Evolutionary conservation across 2,329 filamentous ascomycete species (phyloP).

Genomic region (Ophiocordyceps australis): DNA sequence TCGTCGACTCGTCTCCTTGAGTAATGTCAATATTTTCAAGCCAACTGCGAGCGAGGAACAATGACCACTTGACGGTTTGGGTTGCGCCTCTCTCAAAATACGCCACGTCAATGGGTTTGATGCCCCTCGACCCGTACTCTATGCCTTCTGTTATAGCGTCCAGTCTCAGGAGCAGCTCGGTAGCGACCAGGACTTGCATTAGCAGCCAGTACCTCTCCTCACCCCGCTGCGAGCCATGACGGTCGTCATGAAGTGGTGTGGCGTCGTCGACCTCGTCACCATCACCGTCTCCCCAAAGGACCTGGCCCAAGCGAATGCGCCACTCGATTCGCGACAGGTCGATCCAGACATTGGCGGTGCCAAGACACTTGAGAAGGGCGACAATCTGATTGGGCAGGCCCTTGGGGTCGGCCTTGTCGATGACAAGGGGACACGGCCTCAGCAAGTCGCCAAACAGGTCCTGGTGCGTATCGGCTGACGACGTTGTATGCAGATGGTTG

Average conservation of each 20-base stretch:
- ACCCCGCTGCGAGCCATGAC: conserved; percentile 28
- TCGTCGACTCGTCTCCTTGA: conserved; percentile 16
- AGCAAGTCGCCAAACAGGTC: conserved; percentile 43
- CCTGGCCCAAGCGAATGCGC: conserved; percentile 54
- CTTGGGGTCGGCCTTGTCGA: conserved; percentile 39
- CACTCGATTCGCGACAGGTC: conserved; percentile 61
- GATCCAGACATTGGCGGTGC: conserved; percentile 49
- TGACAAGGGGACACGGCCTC: conserved; percentile 34
- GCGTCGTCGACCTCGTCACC: conserved; percentile 35
- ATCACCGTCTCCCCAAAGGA: conserved; percentile 43
- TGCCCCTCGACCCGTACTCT: conserved; percentile 30
- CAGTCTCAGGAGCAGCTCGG: conserved; percentile 45
- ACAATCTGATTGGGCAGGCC: conserved; percentile 54
- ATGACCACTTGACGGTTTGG: conserved; percentile 45
- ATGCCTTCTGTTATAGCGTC: conserved; percentile 44
- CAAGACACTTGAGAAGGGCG: conserved; percentile 46
- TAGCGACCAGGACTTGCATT: conserved; percentile 45
- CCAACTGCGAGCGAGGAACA: conserved; percentile 46
- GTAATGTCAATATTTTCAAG: conserved; percentile 48
- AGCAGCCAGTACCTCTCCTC: conserved; percentile 51
- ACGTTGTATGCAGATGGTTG: conserved; percentile 28
- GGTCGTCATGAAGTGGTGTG: conserved; percentile 28
- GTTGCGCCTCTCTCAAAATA: conserved; percentile 45
- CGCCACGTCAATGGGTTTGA: conserved; percentile 37
- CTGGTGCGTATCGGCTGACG: conserved; percentile 39